phyloP scores from a whole-genome alignment of 306 rosid species.

The Lagenaria siceraria region DNA sequence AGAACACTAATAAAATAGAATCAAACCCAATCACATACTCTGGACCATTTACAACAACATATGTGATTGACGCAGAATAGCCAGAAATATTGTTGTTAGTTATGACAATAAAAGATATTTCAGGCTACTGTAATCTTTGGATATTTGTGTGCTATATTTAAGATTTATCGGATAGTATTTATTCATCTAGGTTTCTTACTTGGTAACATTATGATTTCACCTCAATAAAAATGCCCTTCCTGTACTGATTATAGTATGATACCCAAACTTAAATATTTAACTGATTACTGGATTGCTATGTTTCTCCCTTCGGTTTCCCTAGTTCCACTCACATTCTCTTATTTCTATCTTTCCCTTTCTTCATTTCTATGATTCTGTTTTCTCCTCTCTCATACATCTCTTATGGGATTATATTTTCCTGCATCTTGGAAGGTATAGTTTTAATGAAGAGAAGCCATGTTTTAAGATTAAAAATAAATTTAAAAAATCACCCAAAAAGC shows the following conservation, averaged over 20 bases:
- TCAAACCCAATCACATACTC: neutral
- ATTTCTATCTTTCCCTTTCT: neutral
- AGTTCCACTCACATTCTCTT: neutral
- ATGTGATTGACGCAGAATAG: neutral
- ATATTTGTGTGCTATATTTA: neutral
- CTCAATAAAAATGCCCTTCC: too few relatives aligned
- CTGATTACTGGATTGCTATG: neutral
- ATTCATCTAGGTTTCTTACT: too few relatives aligned
- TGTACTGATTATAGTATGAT: too few relatives aligned
- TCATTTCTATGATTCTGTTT: neutral
- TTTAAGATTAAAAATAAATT: neutral
- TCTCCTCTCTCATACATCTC: neutral
- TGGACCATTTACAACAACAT: neutral
- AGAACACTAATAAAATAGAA: neutral
- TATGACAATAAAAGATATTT: neutral
- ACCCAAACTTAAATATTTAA: neutral
- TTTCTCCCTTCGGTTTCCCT: neutral
- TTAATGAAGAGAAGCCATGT: neutral
- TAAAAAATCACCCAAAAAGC: neutral
- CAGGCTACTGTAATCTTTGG: neutral
- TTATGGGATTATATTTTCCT: neutral
- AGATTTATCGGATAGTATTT: neutral
- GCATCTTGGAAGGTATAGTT: neutral
- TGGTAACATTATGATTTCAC: too few relatives aligned
- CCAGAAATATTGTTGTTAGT: neutral